Conservation (phyloP, 768 basidiomycete species). For the Tremella mesenterica region DNA sequence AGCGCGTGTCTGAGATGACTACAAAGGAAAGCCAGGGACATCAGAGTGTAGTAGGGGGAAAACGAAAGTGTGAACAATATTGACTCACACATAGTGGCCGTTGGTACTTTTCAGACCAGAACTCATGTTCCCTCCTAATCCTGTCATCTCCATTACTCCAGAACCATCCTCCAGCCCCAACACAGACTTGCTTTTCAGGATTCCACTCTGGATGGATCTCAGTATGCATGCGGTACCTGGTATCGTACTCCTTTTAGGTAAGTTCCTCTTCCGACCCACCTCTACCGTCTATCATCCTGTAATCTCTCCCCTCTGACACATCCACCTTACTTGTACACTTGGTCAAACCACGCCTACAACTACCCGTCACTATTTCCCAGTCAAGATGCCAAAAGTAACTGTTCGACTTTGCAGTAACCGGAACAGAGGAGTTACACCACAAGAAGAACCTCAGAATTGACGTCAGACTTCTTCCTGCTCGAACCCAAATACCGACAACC, state of each 20-base stretch:
- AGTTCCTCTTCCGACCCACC: no score
- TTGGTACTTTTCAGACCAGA: constrained; percentile 53
- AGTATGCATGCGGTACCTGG: constrained; percentile 61
- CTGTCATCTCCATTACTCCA: constrained; percentile 21
- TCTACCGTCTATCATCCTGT: no score
- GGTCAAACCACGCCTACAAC: no score
- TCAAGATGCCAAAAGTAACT: no score
- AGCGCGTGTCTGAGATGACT: no score
- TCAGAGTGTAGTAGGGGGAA: no score
- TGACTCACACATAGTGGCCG: constrained; percentile 49
- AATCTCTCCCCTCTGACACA: background rate
- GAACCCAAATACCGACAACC: constrained; percentile 52
- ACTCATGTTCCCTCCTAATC: constrained; percentile 51
- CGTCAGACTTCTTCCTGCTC: constrained; percentile 56
- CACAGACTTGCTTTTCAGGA: constrained; percentile 41
- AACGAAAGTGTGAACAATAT: background rate
- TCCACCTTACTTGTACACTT: no score
- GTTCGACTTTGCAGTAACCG: no score
- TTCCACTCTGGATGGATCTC: constrained; percentile 55
- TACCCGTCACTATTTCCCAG: no score
- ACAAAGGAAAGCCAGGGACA: no score
- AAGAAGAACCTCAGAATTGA: background rate
- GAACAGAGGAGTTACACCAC: no score
- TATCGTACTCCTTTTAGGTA: constrained; percentile 51
- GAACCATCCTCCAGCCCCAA: constrained; percentile 24